Evolutionary conservation across 441 rosid genomes (phyloP).

Genomic region (Hura crepitans): DNA sequence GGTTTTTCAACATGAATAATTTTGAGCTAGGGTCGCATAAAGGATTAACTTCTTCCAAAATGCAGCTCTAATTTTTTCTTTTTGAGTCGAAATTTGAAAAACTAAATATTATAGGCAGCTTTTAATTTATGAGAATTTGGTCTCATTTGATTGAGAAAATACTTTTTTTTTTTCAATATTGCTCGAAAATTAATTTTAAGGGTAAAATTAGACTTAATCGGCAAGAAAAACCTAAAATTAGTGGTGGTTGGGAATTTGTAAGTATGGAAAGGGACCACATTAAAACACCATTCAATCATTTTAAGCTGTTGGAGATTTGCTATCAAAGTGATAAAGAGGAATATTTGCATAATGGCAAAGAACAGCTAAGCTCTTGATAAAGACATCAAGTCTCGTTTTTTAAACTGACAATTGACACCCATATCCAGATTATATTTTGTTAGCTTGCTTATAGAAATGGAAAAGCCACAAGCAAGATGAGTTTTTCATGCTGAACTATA

Average conservation of each 20-base stretch:
- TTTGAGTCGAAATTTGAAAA: no score
- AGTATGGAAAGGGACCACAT: slow-evolving; percentile 38
- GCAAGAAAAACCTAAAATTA: slow-evolving; percentile 5
- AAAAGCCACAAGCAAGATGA: neutral
- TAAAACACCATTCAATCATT: slow-evolving; percentile 7
- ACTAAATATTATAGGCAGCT: no score
- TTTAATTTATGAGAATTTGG: no score
- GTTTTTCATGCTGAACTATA: no score
- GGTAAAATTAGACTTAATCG: no score
- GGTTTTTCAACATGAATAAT: slow-evolving; percentile 14
- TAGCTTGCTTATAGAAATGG: neutral
- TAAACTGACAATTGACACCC: slow-evolving; percentile 16
- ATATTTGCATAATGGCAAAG: slow-evolving; percentile 32
- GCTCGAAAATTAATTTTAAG: no score
- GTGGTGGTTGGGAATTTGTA: no score
- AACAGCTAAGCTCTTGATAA: slow-evolving; percentile 43
- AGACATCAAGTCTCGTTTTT: slow-evolving; percentile 24
- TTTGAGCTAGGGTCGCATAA: slow-evolving; percentile 11
- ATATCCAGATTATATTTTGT: neutral
- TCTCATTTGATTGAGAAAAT: no score
- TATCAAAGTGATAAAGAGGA: slow-evolving; percentile 29
- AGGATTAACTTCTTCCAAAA: no score
- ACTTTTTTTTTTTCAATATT: no score
- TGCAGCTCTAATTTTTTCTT: no score
- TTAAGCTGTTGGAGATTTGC: slow-evolving; percentile 26